These are phyloP conservation scores for Didymella keratinophila DNA, from an alignment of 2,329 filamentous ascomycete species.

Conservation along the genomic window DNA sequence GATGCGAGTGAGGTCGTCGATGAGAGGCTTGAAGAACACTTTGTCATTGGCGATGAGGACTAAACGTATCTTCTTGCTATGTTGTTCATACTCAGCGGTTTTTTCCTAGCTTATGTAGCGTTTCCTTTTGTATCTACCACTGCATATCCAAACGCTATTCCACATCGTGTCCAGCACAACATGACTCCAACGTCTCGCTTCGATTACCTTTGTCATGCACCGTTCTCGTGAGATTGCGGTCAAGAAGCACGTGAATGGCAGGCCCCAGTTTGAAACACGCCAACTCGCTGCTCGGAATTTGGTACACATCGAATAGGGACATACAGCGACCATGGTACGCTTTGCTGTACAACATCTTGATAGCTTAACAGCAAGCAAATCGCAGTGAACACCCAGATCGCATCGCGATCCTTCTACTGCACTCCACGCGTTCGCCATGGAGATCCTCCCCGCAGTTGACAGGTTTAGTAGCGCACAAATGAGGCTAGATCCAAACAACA, in stretches of 20 bases:
- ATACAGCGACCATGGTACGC: slow-evolving; percentile 4
- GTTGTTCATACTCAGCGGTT: slow-evolving; percentile 10
- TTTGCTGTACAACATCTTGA: neutral
- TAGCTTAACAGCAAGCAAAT: neutral
- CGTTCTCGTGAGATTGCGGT: slow-evolving; percentile 13
- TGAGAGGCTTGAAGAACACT: slow-evolving; percentile 12
- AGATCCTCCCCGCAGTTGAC: slow-evolving; percentile 19
- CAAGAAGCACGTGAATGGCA: slow-evolving; percentile 16
- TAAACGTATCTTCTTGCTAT: slow-evolving; percentile 1
- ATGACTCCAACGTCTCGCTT: neutral
- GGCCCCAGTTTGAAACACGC: slow-evolving; percentile 24
- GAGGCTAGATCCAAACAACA: slow-evolving; percentile 17
- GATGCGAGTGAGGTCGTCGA: slow-evolving; percentile 41
- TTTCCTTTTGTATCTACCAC: slow-evolving; percentile 14
- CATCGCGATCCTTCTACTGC: slow-evolving; percentile 11
- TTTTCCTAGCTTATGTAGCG: slow-evolving; percentile 3
- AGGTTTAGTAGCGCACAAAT: neutral
- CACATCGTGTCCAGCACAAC: neutral
- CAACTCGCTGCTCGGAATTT: slow-evolving; percentile 13
- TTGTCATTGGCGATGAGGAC: slow-evolving; percentile 15
- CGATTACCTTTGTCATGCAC: neutral
- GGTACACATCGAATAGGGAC: slow-evolving; percentile 6
- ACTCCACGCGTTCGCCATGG: slow-evolving; percentile 19
- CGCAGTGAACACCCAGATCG: neutral
- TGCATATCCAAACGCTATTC: slow-evolving; percentile 10